Conservation (phyloP, 2,329 filamentous ascomycete genomes). For the Remersonia thermophila region DNA sequence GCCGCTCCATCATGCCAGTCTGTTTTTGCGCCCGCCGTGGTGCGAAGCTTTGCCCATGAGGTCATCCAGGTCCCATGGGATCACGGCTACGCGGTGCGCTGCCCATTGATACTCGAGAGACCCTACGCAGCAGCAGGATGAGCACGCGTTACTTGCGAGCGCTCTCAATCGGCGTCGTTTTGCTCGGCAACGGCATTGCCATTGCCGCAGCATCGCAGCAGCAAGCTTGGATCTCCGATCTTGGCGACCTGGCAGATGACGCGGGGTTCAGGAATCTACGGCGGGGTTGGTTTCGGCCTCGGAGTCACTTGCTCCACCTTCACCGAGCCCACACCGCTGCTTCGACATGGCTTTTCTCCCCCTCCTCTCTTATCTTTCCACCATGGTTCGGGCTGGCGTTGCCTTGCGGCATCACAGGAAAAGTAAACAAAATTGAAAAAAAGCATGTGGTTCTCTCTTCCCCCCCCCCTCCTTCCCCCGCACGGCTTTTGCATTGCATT, state of each 20-base stretch:
- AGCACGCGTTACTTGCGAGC: too few species aligned
- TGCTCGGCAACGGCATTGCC: too few species aligned
- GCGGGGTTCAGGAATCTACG: neutral
- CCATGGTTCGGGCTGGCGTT: neutral
- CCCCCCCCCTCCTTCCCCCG: too few species aligned
- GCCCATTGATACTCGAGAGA: too few species aligned
- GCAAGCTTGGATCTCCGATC: neutral
- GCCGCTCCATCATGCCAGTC: neutral
- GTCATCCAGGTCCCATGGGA: too few species aligned
- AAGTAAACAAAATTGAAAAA: neutral
- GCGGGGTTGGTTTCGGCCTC: slow-evolving; percentile 4
- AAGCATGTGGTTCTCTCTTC: too few species aligned
- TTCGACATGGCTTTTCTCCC: neutral
- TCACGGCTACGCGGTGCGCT: too few species aligned
- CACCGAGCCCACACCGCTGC: slow-evolving; percentile 8
- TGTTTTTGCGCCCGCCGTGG: neutral
- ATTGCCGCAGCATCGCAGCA: too few species aligned
- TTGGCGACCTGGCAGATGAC: neutral
- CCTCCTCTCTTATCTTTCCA: neutral
- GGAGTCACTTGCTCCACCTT: neutral
- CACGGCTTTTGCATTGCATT: too few species aligned
- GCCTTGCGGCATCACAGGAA: neutral
- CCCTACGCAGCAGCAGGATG: neutral
- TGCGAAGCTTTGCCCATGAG: too few species aligned
- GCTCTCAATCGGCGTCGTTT: too few species aligned